A percentile compares a stretch with the other conserved stretches of the same genome.
Evolutionary conservation across 306 rosid species (phyloP).

Genomic region (Rubus idaeus): DNA sequence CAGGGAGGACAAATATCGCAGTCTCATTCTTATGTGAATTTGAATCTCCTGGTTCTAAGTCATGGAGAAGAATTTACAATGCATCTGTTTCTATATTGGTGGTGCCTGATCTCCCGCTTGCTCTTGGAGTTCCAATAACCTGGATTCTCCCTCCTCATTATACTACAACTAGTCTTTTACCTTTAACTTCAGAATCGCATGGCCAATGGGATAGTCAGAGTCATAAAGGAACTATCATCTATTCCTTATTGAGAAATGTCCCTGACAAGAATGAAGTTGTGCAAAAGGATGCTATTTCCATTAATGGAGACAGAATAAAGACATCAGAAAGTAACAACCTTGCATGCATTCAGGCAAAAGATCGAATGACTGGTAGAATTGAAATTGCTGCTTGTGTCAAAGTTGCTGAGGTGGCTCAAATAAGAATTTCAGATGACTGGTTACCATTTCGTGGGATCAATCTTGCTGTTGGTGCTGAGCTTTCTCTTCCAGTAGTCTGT

Average conservation of each 20-base stretch:
- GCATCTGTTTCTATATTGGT: slow-evolving; percentile 72
- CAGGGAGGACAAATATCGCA: slow-evolving; percentile 70
- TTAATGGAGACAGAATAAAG: slow-evolving; percentile 73
- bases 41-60: slow-evolving; percentile 44
- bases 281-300: slow-evolving; percentile 63
- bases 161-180: slow-evolving; percentile 63
- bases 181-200: slow-evolving; percentile 57
- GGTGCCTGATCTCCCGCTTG: slow-evolving; percentile 81
- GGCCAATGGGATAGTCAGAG: slow-evolving; percentile 51
- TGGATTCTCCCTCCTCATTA: slow-evolving; percentile 97
- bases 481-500: slow-evolving; percentile 63
- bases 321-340: slow-evolving; percentile 67
- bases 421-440: slow-evolving; percentile 64
- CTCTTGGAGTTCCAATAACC: slow-evolving; percentile 85
- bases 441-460: slow-evolving; percentile 51
- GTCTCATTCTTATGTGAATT: slow-evolving; percentile 78
- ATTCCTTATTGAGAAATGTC: slow-evolving; percentile 55
- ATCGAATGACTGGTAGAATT: slow-evolving; percentile 66
- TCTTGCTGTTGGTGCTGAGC: slow-evolving; percentile 76
- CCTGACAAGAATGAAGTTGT: slow-evolving; percentile 53
- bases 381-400: slow-evolving; percentile 89
- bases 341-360: slow-evolving; percentile 93
- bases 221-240: slow-evolving; percentile 60
- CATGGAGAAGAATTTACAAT: slow-evolving; percentile 49
- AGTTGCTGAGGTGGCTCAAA: slow-evolving; percentile 87